Conservation (phyloP, 352 stramenopile genomes). For the Pythium graminicola region DNA sequence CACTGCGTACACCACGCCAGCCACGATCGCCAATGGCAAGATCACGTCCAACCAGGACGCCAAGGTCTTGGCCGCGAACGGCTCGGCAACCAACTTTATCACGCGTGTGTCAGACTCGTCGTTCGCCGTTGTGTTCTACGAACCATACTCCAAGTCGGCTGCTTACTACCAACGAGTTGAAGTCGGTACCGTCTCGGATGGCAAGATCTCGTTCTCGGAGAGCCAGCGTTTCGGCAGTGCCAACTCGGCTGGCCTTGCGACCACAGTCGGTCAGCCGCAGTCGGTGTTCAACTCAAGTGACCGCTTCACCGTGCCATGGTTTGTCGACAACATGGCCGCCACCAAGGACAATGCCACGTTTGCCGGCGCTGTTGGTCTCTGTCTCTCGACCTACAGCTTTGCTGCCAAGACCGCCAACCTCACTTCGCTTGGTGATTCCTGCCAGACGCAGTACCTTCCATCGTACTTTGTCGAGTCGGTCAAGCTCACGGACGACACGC, state of each 20-base stretch:
- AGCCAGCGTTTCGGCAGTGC: conserved; percentile 40
- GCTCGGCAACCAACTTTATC: conserved; percentile 62
- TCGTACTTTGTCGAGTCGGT: conserved; percentile 69
- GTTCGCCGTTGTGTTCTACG: conserved; percentile 64
- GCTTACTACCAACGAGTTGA: conserved; percentile 53
- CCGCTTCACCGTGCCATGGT: conserved; percentile 63
- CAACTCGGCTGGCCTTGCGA: conserved; percentile 37
- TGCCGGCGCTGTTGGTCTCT: conserved; percentile 42
- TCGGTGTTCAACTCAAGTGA: conserved; percentile 57
- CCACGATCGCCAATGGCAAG: conserved; percentile 37
- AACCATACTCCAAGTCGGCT: conserved; percentile 41
- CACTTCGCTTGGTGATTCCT: conserved; percentile 30
- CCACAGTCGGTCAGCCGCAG: conserved; percentile 52
- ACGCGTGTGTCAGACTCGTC: conserved; percentile 50
- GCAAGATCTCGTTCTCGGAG: conserved; percentile 49
- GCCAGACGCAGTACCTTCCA: conserved; percentile 49
- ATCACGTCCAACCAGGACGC: conserved; percentile 37
- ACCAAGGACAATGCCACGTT: conserved; percentile 46
- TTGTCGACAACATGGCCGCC: conserved; percentile 36
- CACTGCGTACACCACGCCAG: conserved; percentile 39
- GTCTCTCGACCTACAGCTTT: conserved; percentile 39
- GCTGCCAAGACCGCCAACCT: conserved; percentile 24
- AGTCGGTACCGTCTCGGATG: conserved; percentile 40
- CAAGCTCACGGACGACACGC: conserved; percentile 48
- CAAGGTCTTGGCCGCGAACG: conserved; percentile 44